phyloP scores from a whole-genome alignment of 2,329 filamentous ascomycete species.

The Teratosphaeriaceae sp. region DNA sequence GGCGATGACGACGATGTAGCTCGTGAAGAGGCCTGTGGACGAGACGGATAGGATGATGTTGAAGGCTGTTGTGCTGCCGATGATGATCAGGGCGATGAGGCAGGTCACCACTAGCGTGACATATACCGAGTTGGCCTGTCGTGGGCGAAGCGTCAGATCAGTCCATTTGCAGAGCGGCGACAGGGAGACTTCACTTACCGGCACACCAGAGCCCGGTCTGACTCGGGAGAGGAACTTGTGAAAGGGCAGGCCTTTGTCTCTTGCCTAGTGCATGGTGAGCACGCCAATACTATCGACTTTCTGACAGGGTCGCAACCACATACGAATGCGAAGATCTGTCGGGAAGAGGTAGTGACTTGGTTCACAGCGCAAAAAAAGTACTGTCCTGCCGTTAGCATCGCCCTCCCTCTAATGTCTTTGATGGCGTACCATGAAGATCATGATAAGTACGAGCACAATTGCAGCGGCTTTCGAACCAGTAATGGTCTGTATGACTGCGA shows the following conservation, averaged over 20 bases:
- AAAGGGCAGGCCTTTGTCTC: slow-evolving; percentile 24
- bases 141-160: too few relatives aligned
- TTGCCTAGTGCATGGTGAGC: neutral
- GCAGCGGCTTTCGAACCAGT: slow-evolving; percentile 21
- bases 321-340: slow-evolving; percentile 25
- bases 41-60: slow-evolving; percentile 3
- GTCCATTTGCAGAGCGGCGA: too few relatives aligned
- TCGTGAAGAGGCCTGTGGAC: neutral
- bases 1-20: slow-evolving; percentile 13
- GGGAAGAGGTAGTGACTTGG: slow-evolving; percentile 23
- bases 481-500: slow-evolving; percentile 18
- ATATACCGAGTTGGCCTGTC: slow-evolving; percentile 22
- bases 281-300: too few relatives aligned
- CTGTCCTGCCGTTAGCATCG: slow-evolving; percentile 1
- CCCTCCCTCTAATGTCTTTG: neutral
- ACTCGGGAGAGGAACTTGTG: slow-evolving; percentile 19
- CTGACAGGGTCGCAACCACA: too few relatives aligned
- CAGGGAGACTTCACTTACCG: neutral
- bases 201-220: slow-evolving; percentile 20
- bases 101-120: slow-evolving; percentile 21
- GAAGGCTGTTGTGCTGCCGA: slow-evolving; percentile 1
- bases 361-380: slow-evolving; percentile 24
- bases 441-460: slow-evolving; percentile 17
- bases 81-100: slow-evolving; percentile 18
- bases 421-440: slow-evolving; percentile 17